phyloP scores from a whole-genome alignment of 305 asterid species.

The Vinca major region DNA sequence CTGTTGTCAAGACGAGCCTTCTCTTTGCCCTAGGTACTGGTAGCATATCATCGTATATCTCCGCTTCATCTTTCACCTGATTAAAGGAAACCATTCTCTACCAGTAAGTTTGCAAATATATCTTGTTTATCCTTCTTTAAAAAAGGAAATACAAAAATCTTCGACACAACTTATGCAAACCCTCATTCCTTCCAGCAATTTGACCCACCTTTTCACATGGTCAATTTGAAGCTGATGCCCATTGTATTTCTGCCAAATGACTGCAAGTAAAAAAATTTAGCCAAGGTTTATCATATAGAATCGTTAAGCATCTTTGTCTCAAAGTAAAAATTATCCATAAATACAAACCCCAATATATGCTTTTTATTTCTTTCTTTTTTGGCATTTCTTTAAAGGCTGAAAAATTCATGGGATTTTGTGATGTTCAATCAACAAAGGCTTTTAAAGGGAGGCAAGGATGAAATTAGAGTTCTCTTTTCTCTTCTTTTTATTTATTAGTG shows the following conservation, averaged over 20 bases:
- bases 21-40: constrained; percentile 44
- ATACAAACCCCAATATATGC: no score
- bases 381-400: no score
- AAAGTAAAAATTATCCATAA: not conserved
- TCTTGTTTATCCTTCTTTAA: not conserved
- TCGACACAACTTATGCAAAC: not conserved
- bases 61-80: constrained; percentile 43
- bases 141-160: not conserved
- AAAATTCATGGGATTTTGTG: no score
- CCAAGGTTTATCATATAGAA: not conserved
- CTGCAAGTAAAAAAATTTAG: constrained; percentile 16
- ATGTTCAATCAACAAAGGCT: no score
- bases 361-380: no score
- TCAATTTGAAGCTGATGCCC: constrained; percentile 50
- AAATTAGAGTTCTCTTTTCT: no score
- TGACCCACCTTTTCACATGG: constrained; percentile 45
- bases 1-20: constrained; percentile 48
- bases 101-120: not conserved
- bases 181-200: not conserved
- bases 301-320: not conserved
- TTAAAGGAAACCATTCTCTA: constrained; percentile 2
- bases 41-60: constrained; percentile 25
- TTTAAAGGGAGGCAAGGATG: no score
- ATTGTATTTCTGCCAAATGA: constrained; percentile 39
- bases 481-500: no score